Conservation (phyloP, 2,329 filamentous ascomycete species). For the Cladophialophora exuberans region DNA sequence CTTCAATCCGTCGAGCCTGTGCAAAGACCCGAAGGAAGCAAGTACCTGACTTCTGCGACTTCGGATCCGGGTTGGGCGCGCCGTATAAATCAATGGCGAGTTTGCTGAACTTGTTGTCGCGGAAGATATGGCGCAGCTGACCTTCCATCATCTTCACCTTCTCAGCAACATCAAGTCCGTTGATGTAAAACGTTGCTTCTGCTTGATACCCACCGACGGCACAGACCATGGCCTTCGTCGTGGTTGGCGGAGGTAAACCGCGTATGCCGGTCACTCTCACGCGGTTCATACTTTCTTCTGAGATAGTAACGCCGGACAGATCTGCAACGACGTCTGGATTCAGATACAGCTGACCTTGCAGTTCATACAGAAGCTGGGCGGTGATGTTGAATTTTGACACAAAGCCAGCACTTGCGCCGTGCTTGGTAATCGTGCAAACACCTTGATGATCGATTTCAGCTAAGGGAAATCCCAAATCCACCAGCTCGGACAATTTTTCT, state of each 20-base stretch:
- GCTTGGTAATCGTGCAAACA: slow-evolving; percentile 52
- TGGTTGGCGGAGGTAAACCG: slow-evolving; percentile 50
- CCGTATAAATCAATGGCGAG: slow-evolving; percentile 43
- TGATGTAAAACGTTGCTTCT: slow-evolving; percentile 47
- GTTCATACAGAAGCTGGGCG: slow-evolving; percentile 54
- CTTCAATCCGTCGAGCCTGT: slow-evolving; percentile 10
- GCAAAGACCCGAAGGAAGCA: slow-evolving; percentile 32
- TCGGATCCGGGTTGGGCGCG: slow-evolving; percentile 41
- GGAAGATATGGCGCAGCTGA: slow-evolving; percentile 30
- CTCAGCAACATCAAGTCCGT: slow-evolving; percentile 50
- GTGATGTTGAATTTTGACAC: slow-evolving; percentile 44
- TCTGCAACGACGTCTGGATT: slow-evolving; percentile 52
- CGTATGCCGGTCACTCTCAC: slow-evolving; percentile 47
- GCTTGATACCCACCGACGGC: slow-evolving; percentile 54
- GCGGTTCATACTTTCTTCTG: slow-evolving; percentile 39
- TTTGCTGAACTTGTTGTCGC: slow-evolving; percentile 40
- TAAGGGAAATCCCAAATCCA: slow-evolving; percentile 45
- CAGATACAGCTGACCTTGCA: slow-evolving; percentile 53
- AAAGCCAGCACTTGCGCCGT: slow-evolving; percentile 44
- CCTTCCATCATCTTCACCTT: slow-evolving; percentile 39
- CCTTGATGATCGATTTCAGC: slow-evolving; percentile 52
- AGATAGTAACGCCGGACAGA: slow-evolving; percentile 41
- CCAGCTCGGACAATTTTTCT: slow-evolving; percentile 46
- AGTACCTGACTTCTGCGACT: slow-evolving; percentile 45
- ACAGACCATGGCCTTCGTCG: slow-evolving; percentile 55